Conservation (phyloP, 441 rosid species). For the Breynia disticha region DNA sequence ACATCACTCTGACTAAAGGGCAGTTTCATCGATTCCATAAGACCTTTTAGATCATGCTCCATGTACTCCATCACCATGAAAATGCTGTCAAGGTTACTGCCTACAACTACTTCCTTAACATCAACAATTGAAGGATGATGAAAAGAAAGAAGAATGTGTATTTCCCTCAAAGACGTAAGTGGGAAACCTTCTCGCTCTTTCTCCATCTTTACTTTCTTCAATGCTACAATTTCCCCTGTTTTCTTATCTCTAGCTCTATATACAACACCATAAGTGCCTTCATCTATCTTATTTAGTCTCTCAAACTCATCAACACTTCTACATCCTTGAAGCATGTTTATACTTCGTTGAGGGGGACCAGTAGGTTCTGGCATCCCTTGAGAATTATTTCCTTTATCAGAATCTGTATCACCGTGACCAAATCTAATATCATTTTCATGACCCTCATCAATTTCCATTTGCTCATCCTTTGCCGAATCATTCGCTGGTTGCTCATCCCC, state of each 20-base stretch:
- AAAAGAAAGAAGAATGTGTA: slow-evolving; percentile 64
- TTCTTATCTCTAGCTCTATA: slow-evolving; percentile 71
- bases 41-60: slow-evolving; percentile 73
- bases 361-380: too few species aligned
- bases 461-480: slow-evolving; percentile 17
- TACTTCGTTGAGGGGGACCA: too few species aligned
- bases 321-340: slow-evolving; percentile 55
- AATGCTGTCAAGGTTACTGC: slow-evolving; percentile 40
- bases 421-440: slow-evolving; percentile 7
- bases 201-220: slow-evolving; percentile 81
- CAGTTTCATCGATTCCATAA: slow-evolving; percentile 59
- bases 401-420: slow-evolving; percentile 10
- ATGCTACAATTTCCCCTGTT: slow-evolving; percentile 66
- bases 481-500: slow-evolving; percentile 18
- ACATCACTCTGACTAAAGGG: slow-evolving; percentile 82
- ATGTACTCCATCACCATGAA: slow-evolving; percentile 93
- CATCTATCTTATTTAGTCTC: slow-evolving; percentile 60
- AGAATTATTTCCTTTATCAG: slow-evolving; percentile 17
- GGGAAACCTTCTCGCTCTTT: slow-evolving; percentile 48
- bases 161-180: slow-evolving; percentile 69
- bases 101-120: slow-evolving; percentile 76
- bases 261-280: slow-evolving; percentile 87
- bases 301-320: slow-evolving; percentile 67
- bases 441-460: slow-evolving; percentile 21
- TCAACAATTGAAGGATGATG: slow-evolving; percentile 60